These are phyloP conservation scores for Babjeviella inositovora DNA, from an alignment of 805 yeast genomes.

Conservation along the genomic window DNA sequence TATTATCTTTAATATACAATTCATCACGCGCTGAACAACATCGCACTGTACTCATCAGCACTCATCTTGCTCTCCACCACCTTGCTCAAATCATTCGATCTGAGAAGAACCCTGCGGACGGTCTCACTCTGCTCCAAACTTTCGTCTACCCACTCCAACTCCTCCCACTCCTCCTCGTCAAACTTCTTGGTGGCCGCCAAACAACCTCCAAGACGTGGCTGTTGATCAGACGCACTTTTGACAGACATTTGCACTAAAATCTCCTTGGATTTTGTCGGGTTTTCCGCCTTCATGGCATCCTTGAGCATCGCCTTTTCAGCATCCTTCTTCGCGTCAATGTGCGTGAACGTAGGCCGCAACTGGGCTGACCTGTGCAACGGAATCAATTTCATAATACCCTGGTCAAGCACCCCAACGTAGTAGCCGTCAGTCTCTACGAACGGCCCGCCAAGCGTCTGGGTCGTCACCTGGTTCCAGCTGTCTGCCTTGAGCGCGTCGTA, in stretches of 20 bases:
- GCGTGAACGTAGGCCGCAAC: constrained; percentile 66
- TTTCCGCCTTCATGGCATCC: constrained; percentile 1
- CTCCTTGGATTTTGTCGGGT: constrained; percentile 28
- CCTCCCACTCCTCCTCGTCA: constrained; percentile 37
- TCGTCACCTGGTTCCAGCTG: constrained; percentile 44
- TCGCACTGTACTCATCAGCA: no score
- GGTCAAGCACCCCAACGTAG: constrained; percentile 18
- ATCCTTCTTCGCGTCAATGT: constrained; percentile 43
- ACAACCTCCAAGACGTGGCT: constrained; percentile 54
- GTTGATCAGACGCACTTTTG: constrained; percentile 40
- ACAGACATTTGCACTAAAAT: constrained; percentile 73
- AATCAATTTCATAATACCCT: constrained; percentile 40
- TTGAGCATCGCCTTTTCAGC: constrained; percentile 17
- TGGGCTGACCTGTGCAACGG: constrained; percentile 61
- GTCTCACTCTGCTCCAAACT: constrained; percentile 12
- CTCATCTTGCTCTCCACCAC: no score
- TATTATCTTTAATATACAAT: no score
- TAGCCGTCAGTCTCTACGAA: constrained; percentile 36
- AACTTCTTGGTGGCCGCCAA: constrained; percentile 43
- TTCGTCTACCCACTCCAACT: constrained; percentile 27
- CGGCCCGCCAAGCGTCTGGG: constrained; percentile 61
- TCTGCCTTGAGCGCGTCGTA: constrained; percentile 50
- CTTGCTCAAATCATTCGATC: no score
- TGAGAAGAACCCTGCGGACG: no score
- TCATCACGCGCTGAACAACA: no score